Evolutionary conservation across 805 yeast genomes (phyloP).

Genomic region (Lipomyces spencermartinsiae): DNA sequence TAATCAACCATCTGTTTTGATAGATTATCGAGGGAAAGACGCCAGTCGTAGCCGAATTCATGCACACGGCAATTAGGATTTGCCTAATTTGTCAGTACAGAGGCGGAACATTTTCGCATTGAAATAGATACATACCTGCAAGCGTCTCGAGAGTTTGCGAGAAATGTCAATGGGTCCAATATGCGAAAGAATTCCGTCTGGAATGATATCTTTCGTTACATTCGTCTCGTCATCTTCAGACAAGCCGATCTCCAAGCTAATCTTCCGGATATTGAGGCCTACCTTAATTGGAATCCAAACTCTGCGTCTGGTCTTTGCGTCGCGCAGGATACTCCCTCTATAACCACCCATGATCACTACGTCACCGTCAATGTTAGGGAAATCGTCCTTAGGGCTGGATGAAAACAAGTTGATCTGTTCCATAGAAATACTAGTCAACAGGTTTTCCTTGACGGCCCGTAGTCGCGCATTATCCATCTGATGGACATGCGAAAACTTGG

Average conservation of each 20-base stretch:
- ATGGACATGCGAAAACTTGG: conserved; percentile 52
- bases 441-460: conserved; percentile 69
- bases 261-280: conserved; percentile 74
- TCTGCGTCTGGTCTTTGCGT: conserved; percentile 64
- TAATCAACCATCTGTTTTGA: conserved; percentile 59
- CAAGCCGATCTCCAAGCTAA: conserved; percentile 77
- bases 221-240: conserved; percentile 67
- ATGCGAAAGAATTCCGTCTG: conserved; percentile 80
- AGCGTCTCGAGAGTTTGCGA: conserved; percentile 60
- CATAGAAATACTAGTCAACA: conserved; percentile 57
- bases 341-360: conserved; percentile 85
- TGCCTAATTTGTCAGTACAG: conserved; percentile 2
- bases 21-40: conserved; percentile 67
- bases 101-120: not conserved
- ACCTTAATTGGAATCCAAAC: conserved; percentile 89
- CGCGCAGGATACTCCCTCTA: conserved; percentile 80
- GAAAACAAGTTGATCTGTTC: conserved; percentile 38
- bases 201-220: conserved; percentile 60
- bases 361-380: conserved; percentile 70
- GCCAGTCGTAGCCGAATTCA: conserved; percentile 94
- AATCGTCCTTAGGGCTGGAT: conserved; percentile 37
- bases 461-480: conserved; percentile 70
- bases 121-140: conserved; percentile 42
- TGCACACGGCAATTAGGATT: conserved; percentile 61
- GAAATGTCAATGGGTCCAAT: conserved; percentile 89